These are phyloP conservation scores for Bremia lactucae DNA, from an alignment of 352 stramenopile species.

Conservation along the genomic window DNA sequence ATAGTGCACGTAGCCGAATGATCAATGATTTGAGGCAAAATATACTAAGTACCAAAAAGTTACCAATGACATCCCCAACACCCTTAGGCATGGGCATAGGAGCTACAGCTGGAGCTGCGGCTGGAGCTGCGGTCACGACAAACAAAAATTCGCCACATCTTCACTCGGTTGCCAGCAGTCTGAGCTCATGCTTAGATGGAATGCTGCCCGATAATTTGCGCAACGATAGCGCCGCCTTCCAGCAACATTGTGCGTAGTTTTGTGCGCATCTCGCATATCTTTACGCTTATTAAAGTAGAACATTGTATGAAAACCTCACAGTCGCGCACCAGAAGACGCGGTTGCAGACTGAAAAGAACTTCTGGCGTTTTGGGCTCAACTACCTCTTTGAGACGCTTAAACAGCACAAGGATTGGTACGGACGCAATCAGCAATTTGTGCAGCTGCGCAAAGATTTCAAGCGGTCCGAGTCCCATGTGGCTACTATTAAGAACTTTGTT, in stretches of 20 bases:
- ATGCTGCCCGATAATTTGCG: constrained; percentile 79
- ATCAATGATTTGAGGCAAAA: too few relatives aligned
- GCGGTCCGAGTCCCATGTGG: constrained; percentile 66
- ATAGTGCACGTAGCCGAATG: too few relatives aligned
- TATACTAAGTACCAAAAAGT: too few relatives aligned
- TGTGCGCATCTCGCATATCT: constrained; percentile 4
- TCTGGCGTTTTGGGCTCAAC: constrained; percentile 81
- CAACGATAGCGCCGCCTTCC: constrained; percentile 66
- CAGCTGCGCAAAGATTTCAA: constrained; percentile 78
- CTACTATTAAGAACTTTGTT: constrained; percentile 52
- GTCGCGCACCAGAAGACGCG: constrained; percentile 65
- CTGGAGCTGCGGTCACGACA: constrained; percentile 3
- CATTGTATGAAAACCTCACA: constrained; percentile 5
- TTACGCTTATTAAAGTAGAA: neutral
- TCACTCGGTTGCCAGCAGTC: constrained; percentile 69
- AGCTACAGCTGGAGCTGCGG: too few relatives aligned
- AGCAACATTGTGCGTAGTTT: constrained; percentile 43
- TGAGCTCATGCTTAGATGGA: constrained; percentile 73
- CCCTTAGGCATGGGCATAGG: too few relatives aligned
- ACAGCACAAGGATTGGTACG: constrained; percentile 85
- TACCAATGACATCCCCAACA: too few relatives aligned
- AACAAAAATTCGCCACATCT: constrained; percentile 70
- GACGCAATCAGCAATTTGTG: constrained; percentile 82
- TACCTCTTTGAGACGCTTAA: constrained; percentile 86
- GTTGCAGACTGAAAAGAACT: constrained; percentile 77